phyloP scores from a whole-genome alignment of 805 yeast genomes.

The Pichia rugopelliculosa region DNA sequence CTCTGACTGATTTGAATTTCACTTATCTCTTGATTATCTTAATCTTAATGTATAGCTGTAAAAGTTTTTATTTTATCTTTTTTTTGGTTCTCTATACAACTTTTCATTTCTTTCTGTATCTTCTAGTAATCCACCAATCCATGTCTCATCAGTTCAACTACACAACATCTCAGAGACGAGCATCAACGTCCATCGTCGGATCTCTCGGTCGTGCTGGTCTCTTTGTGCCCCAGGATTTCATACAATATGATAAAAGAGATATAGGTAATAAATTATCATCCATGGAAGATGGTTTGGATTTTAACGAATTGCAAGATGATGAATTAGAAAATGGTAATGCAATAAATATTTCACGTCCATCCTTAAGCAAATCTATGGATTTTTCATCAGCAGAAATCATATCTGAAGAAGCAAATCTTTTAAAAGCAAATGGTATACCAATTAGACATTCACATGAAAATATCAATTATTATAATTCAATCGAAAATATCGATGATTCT shows the following conservation, averaged over 20 bases:
- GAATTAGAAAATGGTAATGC: background rate
- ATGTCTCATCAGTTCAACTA: constrained; percentile 32
- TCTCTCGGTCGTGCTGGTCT: constrained; percentile 46
- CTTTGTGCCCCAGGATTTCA: constrained; percentile 45
- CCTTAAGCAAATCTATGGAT: background rate
- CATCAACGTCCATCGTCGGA: constrained; percentile 42
- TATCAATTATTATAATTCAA: background rate
- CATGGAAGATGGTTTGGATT: constrained; percentile 18
- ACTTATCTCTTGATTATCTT: too few species aligned
- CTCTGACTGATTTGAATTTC: too few species aligned
- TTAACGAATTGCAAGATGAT: constrained; percentile 2
- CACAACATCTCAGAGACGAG: constrained; percentile 42
- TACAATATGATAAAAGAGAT: constrained; percentile 18
- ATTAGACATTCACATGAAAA: constrained; percentile 14
- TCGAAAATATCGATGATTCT: constrained; percentile 5
- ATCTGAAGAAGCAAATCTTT: constrained; percentile 25
- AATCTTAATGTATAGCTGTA: too few species aligned
- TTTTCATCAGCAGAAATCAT: constrained; percentile 5
- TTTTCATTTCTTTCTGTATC: too few species aligned
- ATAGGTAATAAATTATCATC: constrained; percentile 17
- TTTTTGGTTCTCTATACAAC: too few species aligned
- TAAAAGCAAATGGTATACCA: constrained; percentile 23
- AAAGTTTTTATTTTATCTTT: too few species aligned
- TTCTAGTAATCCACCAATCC: background rate
- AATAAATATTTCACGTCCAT: background rate